Base-by-base conservation (phyloP, 768 basidiomycete genomes). In the Russula ochroleuca region DNA sequence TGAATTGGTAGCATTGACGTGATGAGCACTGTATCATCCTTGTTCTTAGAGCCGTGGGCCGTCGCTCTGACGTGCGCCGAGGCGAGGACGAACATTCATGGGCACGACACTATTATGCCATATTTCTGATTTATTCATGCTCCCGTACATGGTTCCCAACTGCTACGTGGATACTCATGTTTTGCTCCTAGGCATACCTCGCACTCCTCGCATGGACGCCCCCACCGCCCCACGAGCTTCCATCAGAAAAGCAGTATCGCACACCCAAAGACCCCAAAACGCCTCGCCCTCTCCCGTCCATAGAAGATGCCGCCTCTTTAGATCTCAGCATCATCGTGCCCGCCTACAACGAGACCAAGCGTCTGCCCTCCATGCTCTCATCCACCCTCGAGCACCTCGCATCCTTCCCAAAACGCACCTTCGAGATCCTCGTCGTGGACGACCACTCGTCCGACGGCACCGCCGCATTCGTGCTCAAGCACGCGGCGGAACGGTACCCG, bases 361-460 rank as follows among this genome's bases (percentile, higher is more conserved):
- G 95, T 19, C 78, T 98, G n/a, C 88, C 86, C 0, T 72, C 78
- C 50, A 98, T 98, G 95, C 83, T 98, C 70, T 75, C 80, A 1
- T 83, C 86, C 11, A 85, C 93, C 11, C 77, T 97, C 60, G 78
- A 79, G 19, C 86, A 91, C 69, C 80, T 93, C 56, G 72, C 73
- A 13, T 74, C 81, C 8, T 62, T 67, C n/a, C 47, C 66, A 9
- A 67, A 71, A 14, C 83, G 86, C 41, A 83, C 86, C 0, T 87
- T 83, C 71, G 94, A 97, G 73, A 80, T 98, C 48, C 70, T 98
- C 70, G 82, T 98, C 59, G 83, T 98, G 33, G 95, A 97, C 75
- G 95, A 97, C 73, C 94, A 94, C 8, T 92, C 89, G 25, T 77
- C 75, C 37, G 94, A 98, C 74, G 83, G 76, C 19, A 98, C 95